These are phyloP conservation scores for Ceratobasidium sp. DNA, from an alignment of 1,284 basidiomycete genomes.

Conservation along the genomic window DNA sequence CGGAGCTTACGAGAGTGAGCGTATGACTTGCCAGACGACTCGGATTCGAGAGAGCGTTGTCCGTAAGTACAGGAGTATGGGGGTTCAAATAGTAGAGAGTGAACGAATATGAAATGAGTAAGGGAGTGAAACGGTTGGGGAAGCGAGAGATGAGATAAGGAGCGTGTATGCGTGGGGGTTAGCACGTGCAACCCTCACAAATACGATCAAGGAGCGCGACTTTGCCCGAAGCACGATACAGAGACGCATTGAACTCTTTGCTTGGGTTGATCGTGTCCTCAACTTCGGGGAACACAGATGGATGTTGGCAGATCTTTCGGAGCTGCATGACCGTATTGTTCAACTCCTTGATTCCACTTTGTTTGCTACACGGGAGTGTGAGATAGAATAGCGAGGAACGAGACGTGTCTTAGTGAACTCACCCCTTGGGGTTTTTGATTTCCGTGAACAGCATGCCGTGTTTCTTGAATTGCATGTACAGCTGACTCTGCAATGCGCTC, in stretches of 20 bases:
- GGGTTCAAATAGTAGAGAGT: no score
- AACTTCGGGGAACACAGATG: constrained; percentile 95
- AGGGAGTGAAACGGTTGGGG: no score
- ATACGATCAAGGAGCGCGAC: constrained; percentile 92
- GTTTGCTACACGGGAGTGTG: constrained; percentile 65
- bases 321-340: constrained; percentile 99
- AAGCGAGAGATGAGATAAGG: no score
- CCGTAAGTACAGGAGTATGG: no score
- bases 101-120: no score
- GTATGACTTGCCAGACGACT: no score
- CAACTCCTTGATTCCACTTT: constrained; percentile 84
- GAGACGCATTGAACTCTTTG: constrained; percentile 85
- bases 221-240: constrained; percentile 92
- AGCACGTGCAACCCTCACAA: no score
- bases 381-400: background rate
- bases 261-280: constrained; percentile 91
- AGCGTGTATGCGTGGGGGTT: no score
- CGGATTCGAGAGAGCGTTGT: no score
- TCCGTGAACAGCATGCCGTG: constrained; percentile 92
- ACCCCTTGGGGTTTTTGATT: constrained; percentile 83
- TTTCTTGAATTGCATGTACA: constrained; percentile 99
- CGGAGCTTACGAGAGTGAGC: no score
- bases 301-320: constrained; percentile 99
- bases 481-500: constrained; percentile 92
- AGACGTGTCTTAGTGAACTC: constrained; percentile 46